These are phyloP conservation scores for Hyaloscypha hepaticicola DNA, from an alignment of 495 filamentous ascomycete species.

Conservation along the genomic window DNA sequence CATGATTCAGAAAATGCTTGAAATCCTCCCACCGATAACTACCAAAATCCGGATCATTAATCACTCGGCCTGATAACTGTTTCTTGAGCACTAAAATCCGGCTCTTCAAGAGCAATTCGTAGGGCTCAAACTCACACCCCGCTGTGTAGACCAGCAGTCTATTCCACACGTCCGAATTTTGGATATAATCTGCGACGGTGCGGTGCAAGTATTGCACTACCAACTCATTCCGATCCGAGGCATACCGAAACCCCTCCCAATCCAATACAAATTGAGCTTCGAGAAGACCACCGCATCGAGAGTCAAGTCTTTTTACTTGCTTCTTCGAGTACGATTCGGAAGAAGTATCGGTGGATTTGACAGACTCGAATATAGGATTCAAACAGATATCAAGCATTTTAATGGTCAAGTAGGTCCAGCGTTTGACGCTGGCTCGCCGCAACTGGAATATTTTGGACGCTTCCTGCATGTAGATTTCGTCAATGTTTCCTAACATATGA, in stretches of 20 bases:
- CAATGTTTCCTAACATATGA: background rate
- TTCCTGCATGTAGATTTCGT: conserved; percentile 8
- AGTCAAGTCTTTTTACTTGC: background rate
- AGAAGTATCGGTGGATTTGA: background rate
- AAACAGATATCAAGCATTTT: no score
- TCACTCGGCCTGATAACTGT: background rate
- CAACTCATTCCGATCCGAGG: background rate
- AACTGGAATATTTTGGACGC: conserved; percentile 14
- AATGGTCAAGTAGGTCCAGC: background rate
- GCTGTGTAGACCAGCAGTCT: no score
- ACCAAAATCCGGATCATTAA: background rate
- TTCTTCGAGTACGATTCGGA: background rate
- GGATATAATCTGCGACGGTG: conserved; percentile 2
- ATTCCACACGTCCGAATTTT: background rate
- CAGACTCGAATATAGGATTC: background rate
- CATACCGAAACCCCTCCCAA: background rate
- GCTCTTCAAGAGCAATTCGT: background rate
- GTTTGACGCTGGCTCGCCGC: background rate
- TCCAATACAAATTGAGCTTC: background rate
- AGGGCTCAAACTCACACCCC: no score
- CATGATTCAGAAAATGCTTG: no score
- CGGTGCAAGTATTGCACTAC: background rate
- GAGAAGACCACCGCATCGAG: conserved; percentile 4
- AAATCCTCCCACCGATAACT: background rate
- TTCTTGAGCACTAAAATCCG: background rate